These are phyloP conservation scores for Boletellus ananas DNA, from an alignment of 768 basidiomycete species.

Conservation along the genomic window DNA sequence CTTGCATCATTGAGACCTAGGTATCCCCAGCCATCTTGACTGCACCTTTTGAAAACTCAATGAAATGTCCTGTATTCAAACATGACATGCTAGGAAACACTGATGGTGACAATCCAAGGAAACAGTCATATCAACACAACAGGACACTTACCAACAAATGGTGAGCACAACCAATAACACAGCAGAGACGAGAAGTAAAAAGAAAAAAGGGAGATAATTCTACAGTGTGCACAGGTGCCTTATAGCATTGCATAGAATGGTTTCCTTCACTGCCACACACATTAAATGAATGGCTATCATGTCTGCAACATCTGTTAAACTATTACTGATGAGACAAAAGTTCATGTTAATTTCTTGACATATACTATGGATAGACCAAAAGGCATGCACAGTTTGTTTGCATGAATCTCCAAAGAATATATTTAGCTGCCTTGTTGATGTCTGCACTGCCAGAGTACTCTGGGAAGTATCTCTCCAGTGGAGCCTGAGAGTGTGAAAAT, in stretches of 20 bases:
- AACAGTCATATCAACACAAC: background rate
- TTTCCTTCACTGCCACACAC: too few species aligned
- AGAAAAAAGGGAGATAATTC: background rate
- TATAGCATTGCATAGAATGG: conserved; percentile 83
- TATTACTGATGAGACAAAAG: conserved; percentile 17
- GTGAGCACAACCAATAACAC: conserved; percentile 11
- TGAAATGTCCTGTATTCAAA: conserved; percentile 30
- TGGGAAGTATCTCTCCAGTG: conserved; percentile 75
- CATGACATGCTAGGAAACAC: conserved; percentile 24
- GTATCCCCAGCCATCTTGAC: too few species aligned
- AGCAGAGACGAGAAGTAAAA: background rate
- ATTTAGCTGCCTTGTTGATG: too few species aligned
- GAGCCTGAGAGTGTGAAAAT: conserved; percentile 42
- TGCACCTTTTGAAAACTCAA: too few species aligned
- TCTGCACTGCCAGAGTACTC: conserved; percentile 90
- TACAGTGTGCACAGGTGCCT: conserved; percentile 82
- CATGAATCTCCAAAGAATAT: conserved; percentile 91
- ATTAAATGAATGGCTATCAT: conserved; percentile 79
- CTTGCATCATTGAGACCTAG: too few species aligned
- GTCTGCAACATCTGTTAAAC: conserved; percentile 86
- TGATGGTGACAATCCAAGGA: conserved; percentile 29
- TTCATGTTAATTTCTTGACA: conserved; percentile 11
- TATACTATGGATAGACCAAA: conserved; percentile 89
- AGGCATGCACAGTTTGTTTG: conserved; percentile 81
- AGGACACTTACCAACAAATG: conserved; percentile 25